These are phyloP conservation scores for Paramecium bursaria DNA, from an alignment of 73 alveolate species.

Conservation along the genomic window DNA sequence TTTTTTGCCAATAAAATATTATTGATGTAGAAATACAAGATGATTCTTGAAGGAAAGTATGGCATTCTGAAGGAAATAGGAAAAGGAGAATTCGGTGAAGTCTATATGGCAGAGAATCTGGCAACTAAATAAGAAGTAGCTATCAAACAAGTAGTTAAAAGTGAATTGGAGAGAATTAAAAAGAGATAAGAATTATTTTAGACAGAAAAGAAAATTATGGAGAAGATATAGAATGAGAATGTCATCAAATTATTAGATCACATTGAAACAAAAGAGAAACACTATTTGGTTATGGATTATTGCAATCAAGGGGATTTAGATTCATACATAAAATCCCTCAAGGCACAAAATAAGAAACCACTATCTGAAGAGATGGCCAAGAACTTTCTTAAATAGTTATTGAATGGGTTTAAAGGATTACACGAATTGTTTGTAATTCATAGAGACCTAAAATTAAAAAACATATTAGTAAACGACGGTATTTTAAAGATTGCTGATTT, in stretches of 20 bases:
- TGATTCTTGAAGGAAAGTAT: slow-evolving; percentile 6
- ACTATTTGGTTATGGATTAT: slow-evolving; percentile 45
- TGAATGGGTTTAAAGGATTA: slow-evolving; percentile 65
- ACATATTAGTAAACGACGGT: slow-evolving; percentile 57
- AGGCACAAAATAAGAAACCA: neutral
- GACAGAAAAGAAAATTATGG: slow-evolving; percentile 49
- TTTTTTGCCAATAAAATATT: too few species aligned
- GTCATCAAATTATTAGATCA: slow-evolving; percentile 35
- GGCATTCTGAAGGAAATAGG: slow-evolving; percentile 37
- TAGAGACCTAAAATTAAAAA: slow-evolving; percentile 64
- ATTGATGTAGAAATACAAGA: neutral
- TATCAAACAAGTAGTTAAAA: slow-evolving; percentile 31
- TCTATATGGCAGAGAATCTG: slow-evolving; percentile 39
- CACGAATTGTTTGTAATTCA: slow-evolving; percentile 57
- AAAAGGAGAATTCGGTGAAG: slow-evolving; percentile 56
- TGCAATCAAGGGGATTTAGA: slow-evolving; percentile 56
- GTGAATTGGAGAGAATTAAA: slow-evolving; percentile 46
- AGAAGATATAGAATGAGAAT: slow-evolving; percentile 27
- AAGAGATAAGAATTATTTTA: slow-evolving; percentile 46
- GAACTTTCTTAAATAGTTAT: slow-evolving; percentile 39
- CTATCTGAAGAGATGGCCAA: slow-evolving; percentile 30
- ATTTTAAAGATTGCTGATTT: slow-evolving; percentile 66
- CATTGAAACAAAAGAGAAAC: slow-evolving; percentile 49
- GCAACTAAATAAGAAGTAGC: slow-evolving; percentile 43
- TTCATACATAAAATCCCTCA: slow-evolving; percentile 21